Evolutionary conservation across 805 yeast species (phyloP), one percentile per base, ranked within the genome.

Genomic region (Kregervanrija pseudodelftensis): DNA sequence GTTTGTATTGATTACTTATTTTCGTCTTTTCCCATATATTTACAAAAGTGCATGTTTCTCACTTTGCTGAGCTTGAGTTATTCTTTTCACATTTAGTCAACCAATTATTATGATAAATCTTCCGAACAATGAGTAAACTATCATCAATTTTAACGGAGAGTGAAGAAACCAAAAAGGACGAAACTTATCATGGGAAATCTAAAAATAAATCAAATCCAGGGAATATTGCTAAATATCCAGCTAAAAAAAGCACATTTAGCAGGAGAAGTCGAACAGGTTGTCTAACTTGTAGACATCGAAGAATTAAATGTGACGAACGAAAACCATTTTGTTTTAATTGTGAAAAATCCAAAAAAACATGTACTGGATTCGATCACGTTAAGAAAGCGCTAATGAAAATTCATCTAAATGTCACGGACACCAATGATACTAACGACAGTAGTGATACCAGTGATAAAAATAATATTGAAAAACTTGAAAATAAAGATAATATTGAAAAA

Each of bases 221-320:
- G 12, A 28, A 36, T 16, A 15, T 39, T 5, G 47, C 41, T 8
- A 14, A 30, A n/a, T 14, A 31, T 31, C 35, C 17, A 34, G 28
- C 7, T 22, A 22, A 22, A 39, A 59, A 55, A 33, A 59, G 76
- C 40, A 68, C 72, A 49, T 70, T 77, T 48, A 74, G 79, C 54
- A 66, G 82, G 39, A 67, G 90, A 42, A 83, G 89, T 2, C 68
- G 85, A 55, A 82, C 89, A 0, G 91, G 91, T 2, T 83, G 90
- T 59, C 61, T 81, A 45, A 83, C 90, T 1, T 83, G 90, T 58
- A 70, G 89, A 32, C 74, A 78, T 56, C 65, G 89, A 49, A 67
- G 89, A 38, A 80, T 82, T 55, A 82, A 82, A 64, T 83, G 90
- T 61, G 90, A 83, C 61, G 90, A 83, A 64, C 61, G 80, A 40